Evolutionary conservation across 2,329 filamentous ascomycete species (phyloP).

Genomic region (Chaetomiaceae sp.): DNA sequence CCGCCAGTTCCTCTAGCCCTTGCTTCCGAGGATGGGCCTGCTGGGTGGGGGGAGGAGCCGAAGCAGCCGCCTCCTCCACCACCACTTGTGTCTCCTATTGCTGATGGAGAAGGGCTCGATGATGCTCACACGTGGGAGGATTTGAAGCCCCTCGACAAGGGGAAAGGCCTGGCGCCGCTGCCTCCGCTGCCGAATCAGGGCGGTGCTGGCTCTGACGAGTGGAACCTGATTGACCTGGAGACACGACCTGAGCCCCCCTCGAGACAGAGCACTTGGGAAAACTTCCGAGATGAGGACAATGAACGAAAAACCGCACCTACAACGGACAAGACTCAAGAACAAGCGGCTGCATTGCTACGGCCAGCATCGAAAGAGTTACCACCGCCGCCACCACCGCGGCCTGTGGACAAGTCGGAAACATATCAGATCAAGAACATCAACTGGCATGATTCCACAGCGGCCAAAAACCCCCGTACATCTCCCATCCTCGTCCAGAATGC

Average conservation of each 20-base stretch:
- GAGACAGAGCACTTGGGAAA: slow-evolving; percentile 35
- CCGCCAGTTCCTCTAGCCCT: slow-evolving; percentile 34
- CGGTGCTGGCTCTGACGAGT: slow-evolving; percentile 33
- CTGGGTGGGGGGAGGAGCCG: slow-evolving; percentile 36
- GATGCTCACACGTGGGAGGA: slow-evolving; percentile 49
- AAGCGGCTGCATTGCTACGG: slow-evolving; percentile 14
- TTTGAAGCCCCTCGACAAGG: slow-evolving; percentile 35
- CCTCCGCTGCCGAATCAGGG: slow-evolving; percentile 15
- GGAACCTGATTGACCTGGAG: slow-evolving; percentile 47
- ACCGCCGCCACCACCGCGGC: slow-evolving; percentile 33
- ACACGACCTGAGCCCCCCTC: slow-evolving; percentile 29
- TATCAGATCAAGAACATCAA: slow-evolving; percentile 90
- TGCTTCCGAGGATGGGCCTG: slow-evolving; percentile 34
- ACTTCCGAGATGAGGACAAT: slow-evolving; percentile 29
- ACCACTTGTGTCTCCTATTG: slow-evolving; percentile 20
- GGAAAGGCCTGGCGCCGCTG: slow-evolving; percentile 32
- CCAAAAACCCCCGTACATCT: slow-evolving; percentile 63
- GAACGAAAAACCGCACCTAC: slow-evolving; percentile 14
- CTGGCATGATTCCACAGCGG: slow-evolving; percentile 64
- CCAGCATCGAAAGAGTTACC: slow-evolving; percentile 13
- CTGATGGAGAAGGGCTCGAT: slow-evolving; percentile 32
- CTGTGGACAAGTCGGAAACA: slow-evolving; percentile 57
- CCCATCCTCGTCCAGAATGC: slow-evolving; percentile 88
- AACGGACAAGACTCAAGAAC: slow-evolving; percentile 4
- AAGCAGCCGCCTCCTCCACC: slow-evolving; percentile 24